A percentile compares a stretch with the other conserved stretches of the same genome.
Evolutionary conservation across 306 rosid genomes (phyloP).

Genomic region (Cercis canadensis): DNA sequence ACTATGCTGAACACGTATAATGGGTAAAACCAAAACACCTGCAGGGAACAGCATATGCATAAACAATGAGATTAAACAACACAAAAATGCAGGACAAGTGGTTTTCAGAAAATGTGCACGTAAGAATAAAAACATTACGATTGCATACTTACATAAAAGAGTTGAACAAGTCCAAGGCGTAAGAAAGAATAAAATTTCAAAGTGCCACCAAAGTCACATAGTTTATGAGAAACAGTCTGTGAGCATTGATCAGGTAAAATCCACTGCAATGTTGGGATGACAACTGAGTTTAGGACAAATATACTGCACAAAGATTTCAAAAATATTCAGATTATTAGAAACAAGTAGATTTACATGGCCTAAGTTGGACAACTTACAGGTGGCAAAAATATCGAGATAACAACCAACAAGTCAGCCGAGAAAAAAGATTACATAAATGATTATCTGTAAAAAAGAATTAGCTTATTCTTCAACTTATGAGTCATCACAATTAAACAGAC

Average conservation of each 20-base stretch:
- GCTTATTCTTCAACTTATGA: neutral
- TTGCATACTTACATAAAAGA: conserved; percentile 77
- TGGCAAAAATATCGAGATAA: too few relatives aligned
- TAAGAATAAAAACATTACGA: conserved; percentile 9
- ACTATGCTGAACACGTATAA: conserved; percentile 81
- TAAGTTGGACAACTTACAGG: too few relatives aligned
- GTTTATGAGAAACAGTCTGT: conserved; percentile 51
- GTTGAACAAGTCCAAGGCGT: conserved; percentile 65
- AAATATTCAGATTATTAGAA: conserved; percentile 34
- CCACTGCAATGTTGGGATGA: conserved; percentile 76
- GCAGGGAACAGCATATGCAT: conserved; percentile 29
- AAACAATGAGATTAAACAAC: too few relatives aligned
- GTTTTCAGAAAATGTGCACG: neutral
- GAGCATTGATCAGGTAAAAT: conserved; percentile 76
- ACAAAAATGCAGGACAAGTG: neutral
- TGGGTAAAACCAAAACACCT: conserved; percentile 92
- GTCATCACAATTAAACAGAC: neutral
- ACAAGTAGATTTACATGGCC: too few relatives aligned
- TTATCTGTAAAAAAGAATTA: neutral
- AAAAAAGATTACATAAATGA: neutral
- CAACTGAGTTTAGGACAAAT: conserved; percentile 64
- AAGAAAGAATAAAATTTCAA: conserved; percentile 71
- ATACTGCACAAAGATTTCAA: conserved; percentile 62
- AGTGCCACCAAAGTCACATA: conserved; percentile 51
- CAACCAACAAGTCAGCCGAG: too few relatives aligned